Conservation (phyloP, 2,329 filamentous ascomycete genomes). For the Penicillium paneum region DNA sequence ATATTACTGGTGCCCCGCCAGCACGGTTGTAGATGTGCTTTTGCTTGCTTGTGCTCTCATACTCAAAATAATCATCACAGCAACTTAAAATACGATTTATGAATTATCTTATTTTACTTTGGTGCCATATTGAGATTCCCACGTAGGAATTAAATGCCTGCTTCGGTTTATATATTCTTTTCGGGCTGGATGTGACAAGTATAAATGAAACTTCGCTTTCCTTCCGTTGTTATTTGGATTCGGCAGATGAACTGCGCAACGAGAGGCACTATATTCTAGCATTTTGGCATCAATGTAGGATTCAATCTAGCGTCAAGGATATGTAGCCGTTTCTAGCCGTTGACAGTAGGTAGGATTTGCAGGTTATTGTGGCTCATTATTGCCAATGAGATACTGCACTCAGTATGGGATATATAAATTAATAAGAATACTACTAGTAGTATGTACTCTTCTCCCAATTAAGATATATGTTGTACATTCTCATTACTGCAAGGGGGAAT, state of each 20-base stretch:
- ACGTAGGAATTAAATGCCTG: no score
- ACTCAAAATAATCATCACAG: neutral
- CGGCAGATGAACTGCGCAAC: no score
- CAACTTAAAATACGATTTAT: neutral
- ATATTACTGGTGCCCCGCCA: constrained; percentile 19
- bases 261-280: neutral
- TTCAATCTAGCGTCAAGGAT: neutral
- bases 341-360: no score
- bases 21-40: constrained; percentile 29
- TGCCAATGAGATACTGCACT: neutral
- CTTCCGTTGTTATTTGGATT: no score
- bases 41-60: neutral
- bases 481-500: neutral
- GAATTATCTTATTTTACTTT: no score
- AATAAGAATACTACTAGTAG: neutral
- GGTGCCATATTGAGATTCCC: no score
- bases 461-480: no score
- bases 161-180: no score
- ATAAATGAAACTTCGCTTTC: no score
- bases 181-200: no score
- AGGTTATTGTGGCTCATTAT: no score
- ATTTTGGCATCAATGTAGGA: neutral
- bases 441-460: no score
- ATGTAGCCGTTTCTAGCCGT: neutral
- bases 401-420: neutral